phyloP scores from a whole-genome alignment of 2,329 filamentous ascomycete species.

The Aspergillus sp. region DNA sequence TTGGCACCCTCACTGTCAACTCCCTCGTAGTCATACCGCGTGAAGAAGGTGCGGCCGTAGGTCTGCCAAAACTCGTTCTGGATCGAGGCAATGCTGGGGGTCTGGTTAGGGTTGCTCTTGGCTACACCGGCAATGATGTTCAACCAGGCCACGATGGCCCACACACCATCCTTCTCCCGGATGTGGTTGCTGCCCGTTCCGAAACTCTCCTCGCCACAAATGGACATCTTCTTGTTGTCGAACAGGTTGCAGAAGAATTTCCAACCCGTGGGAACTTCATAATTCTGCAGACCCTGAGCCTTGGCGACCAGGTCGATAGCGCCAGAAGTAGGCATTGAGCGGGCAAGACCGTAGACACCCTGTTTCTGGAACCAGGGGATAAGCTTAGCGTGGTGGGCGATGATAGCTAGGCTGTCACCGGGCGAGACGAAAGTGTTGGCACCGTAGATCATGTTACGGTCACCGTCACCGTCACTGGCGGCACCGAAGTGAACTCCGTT shows the following conservation, averaged over 20 bases:
- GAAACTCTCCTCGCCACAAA: conserved; percentile 97
- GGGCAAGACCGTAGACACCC: conserved; percentile 87
- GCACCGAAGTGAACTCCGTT: conserved; percentile 90
- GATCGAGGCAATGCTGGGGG: conserved; percentile 89
- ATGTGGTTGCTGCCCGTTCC: conserved; percentile 98
- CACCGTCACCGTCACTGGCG: conserved; percentile 91
- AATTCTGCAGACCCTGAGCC: conserved; percentile 81
- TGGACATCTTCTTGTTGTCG: conserved; percentile 90
- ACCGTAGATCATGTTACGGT: conserved; percentile 99
- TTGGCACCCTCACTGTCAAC: conserved; percentile 85
- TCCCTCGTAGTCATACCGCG: conserved; percentile 95
- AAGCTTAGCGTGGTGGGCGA: conserved; percentile 89
- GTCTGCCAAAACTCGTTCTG: conserved; percentile 95
- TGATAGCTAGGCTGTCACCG: conserved; percentile 94
- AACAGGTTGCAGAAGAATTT: conserved; percentile 98
- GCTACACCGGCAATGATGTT: conserved; percentile 97
- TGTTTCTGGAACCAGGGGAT: conserved; percentile 99
- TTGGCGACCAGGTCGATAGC: conserved; percentile 94
- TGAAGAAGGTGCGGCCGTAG: conserved; percentile 98
- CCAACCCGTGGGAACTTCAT: conserved; percentile 98
- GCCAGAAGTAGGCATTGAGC: conserved; percentile 94
- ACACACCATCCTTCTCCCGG: conserved; percentile 96
- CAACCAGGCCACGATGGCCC: conserved; percentile 94
- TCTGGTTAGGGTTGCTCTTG: conserved; percentile 67
- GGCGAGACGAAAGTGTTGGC: conserved; percentile 94